Conservation (phyloP, 176 grass and related monocot genomes). For the Carex myosuroides region DNA sequence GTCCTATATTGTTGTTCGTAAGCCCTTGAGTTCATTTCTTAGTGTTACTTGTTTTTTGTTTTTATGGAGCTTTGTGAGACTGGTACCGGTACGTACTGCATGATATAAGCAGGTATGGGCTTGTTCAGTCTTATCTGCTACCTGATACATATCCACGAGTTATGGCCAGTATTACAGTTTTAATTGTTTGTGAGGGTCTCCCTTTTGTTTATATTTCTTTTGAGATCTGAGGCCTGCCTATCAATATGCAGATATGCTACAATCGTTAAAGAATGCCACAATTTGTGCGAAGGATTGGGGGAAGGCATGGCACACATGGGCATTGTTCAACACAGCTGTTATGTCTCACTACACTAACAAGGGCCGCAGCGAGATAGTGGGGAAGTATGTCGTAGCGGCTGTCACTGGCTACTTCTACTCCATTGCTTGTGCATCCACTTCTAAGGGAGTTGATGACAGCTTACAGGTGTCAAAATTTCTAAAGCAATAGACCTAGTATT, state of each 20-base stretch:
- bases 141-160: neutral
- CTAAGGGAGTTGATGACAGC: constrained; percentile 92
- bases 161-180: neutral
- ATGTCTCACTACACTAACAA: constrained; percentile 86
- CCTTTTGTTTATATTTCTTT: neutral
- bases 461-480: constrained; percentile 62
- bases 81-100: neutral
- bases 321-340: constrained; percentile 97
- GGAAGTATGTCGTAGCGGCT: constrained; percentile 89
- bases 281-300: constrained; percentile 81
- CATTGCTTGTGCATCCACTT: constrained; percentile 86
- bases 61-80: constrained; percentile 1
- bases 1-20: neutral
- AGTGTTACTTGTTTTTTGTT: constrained; percentile 13
- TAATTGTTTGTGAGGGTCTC: neutral
- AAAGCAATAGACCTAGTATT: neutral
- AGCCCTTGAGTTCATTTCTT: neutral
- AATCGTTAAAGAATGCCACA: constrained; percentile 86
- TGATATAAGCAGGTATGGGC: neutral
- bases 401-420: constrained; percentile 97
- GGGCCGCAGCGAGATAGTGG: constrained; percentile 56
- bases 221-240: neutral
- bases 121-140: neutral
- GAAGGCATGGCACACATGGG: constrained; percentile 93
- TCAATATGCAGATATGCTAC: constrained; percentile 56